A percentile compares a stretch with the other conserved stretches of the same genome.
phyloP scores from a whole-genome alignment of 139 green algal species.

The Tetradesmus obliquus region DNA sequence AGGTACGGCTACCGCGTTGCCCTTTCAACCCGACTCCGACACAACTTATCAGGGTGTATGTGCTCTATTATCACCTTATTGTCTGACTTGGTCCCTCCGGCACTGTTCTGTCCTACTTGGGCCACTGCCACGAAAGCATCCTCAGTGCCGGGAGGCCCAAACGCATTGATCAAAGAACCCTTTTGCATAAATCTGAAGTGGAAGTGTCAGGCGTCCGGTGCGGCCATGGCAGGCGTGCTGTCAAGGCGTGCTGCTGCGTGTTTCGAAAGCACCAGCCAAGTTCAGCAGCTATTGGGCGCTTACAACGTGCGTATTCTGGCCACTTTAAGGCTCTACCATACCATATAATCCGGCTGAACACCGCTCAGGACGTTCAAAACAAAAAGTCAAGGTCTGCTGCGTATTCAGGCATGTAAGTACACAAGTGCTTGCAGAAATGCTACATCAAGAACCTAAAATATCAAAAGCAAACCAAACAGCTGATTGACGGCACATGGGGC shows the following conservation, averaged over 20 bases:
- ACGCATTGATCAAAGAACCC: not conserved
- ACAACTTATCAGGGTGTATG: not conserved
- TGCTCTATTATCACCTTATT: not conserved
- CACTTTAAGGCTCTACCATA: not conserved
- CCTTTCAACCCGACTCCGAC: not conserved
- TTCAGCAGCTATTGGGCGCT: not conserved
- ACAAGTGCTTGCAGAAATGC: not conserved
- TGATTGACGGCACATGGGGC: not conserved
- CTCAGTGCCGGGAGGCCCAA: not conserved
- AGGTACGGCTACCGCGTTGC: not conserved
- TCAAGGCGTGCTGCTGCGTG: not conserved
- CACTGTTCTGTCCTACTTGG: not conserved
- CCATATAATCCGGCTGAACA: not conserved
- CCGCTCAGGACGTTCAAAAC: not conserved
- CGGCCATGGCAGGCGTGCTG: not conserved
- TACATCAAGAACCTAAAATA: too few species aligned
- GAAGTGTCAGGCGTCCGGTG: not conserved
- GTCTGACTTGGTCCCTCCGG: not conserved
- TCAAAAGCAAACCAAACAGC: too few species aligned
- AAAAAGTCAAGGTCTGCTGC: not conserved
- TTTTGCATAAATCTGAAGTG: not conserved
- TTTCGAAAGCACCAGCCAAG: not conserved
- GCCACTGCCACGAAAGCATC: constrained; percentile 2
- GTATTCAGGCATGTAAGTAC: not conserved
- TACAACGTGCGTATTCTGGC: not conserved